Conservation (phyloP, 1,139 yeast genomes). For the Pichia sp. region DNA sequence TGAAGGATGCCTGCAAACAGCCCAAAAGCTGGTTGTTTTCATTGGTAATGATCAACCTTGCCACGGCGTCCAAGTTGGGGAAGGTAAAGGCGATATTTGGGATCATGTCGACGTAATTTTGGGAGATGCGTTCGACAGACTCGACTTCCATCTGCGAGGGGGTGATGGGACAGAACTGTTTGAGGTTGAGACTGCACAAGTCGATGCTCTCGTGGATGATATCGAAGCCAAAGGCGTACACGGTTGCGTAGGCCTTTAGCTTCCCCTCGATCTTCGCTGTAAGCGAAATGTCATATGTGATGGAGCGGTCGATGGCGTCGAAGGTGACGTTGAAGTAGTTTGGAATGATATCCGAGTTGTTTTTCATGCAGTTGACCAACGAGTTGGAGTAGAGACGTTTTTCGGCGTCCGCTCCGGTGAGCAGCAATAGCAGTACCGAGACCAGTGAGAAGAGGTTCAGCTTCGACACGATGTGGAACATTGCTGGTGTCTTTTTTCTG, state of each 20-base stretch:
- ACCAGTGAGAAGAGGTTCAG: background rate
- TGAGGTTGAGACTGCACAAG: slow-evolving; percentile 62
- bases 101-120: slow-evolving; percentile 43
- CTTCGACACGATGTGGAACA: background rate
- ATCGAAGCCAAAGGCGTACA: slow-evolving; percentile 71
- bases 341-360: slow-evolving; percentile 57
- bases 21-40: slow-evolving; percentile 46
- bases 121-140: slow-evolving; percentile 54
- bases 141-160: slow-evolving; percentile 70
- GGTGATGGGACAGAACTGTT: slow-evolving; percentile 72
- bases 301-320: slow-evolving; percentile 58
- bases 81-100: slow-evolving; percentile 73
- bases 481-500: too few relatives aligned
- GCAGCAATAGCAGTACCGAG: background rate
- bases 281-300: slow-evolving; percentile 58
- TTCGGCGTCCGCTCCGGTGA: slow-evolving; percentile 3
- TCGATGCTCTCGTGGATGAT: slow-evolving; percentile 52
- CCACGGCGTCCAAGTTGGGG: slow-evolving; percentile 77
- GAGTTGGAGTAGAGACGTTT: slow-evolving; percentile 58
- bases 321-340: slow-evolving; percentile 62
- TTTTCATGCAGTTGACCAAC: slow-evolving; percentile 68
- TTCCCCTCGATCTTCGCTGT: slow-evolving; percentile 56
- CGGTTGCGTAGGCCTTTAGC: slow-evolving; percentile 56
- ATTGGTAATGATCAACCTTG: slow-evolving; percentile 43
- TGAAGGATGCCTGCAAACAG: slow-evolving; percentile 64